Evolutionary conservation across 2,329 filamentous ascomycete genomes (phyloP).

Genomic region (Monilinia laxa): DNA sequence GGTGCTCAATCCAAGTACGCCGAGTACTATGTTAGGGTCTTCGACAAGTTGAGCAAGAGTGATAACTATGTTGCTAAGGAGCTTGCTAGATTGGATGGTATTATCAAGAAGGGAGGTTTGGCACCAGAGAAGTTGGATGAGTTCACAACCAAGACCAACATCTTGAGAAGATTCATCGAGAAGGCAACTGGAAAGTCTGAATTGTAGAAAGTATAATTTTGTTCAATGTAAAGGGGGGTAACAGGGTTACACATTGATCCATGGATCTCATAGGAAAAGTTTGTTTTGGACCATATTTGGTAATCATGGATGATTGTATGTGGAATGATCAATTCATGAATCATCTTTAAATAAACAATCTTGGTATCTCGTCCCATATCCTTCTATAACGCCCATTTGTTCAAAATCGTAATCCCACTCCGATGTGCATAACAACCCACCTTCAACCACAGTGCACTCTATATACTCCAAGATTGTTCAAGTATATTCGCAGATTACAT

Average conservation of each 20-base stretch:
- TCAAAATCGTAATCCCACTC: conserved; percentile 4
- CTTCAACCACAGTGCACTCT: not conserved
- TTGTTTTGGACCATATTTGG: not conserved
- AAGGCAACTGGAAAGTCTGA: conserved; percentile 62
- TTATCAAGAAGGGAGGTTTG: conserved; percentile 83
- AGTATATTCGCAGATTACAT: conserved; percentile 20
- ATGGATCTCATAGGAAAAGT: conserved; percentile 9
- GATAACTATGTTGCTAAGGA: conserved; percentile 83
- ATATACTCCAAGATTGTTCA: not conserved
- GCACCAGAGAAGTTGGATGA: conserved; percentile 87
- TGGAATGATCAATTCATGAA: conserved; percentile 8
- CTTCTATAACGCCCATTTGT: conserved; percentile 17
- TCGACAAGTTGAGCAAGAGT: conserved; percentile 79
- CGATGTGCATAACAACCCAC: conserved; percentile 2
- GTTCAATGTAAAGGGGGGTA: conserved; percentile 8
- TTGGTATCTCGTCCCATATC: conserved; percentile 17
- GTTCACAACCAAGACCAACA: conserved; percentile 81
- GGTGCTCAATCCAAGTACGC: conserved; percentile 71
- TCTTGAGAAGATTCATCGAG: conserved; percentile 73
- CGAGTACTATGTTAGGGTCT: conserved; percentile 90
- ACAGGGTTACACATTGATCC: not conserved
- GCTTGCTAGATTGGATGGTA: conserved; percentile 71
- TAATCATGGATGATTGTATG: not conserved
- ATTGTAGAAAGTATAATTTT: conserved; percentile 38
- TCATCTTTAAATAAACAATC: conserved; percentile 5